Base-by-base conservation (phyloP, 2,329 filamentous ascomycete species). In the Remersonia thermophila region DNA sequence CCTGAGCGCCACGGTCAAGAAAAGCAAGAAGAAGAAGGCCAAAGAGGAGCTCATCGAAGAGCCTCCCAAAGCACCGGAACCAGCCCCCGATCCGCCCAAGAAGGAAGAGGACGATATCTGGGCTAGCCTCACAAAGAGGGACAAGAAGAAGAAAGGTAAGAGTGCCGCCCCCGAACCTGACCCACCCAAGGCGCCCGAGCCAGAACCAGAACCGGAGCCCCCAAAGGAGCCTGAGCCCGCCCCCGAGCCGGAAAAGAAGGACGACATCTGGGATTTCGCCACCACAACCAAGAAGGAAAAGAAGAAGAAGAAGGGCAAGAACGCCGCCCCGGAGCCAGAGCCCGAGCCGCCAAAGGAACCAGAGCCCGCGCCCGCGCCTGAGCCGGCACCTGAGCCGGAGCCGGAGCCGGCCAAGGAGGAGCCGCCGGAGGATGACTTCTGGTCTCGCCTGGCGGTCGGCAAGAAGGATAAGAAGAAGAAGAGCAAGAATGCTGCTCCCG, bases 101-200 rank as follows among this genome's bases (percentile, higher is more conserved):
- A 58, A 48, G 49, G 46, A 49, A 28, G 49, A 50, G 12, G 48
- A 53, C 28, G 40, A 50, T 32, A 37, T 47, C 25, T 55, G 51
- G 55, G 53, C 30, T 18, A 18, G 20, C 9, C 20, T 23, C 12
- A 23, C 20, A 5, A 23, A 23, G 44, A 44, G 48, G n/a, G 49
- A 50, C 18, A 46, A 44, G 23, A 49, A 42, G 31, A 45, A 41
- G 20, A 35, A 29, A 29, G 27, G 25, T 13, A 42, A 44, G 28
- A 30, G n/a, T 38, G 44, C 41, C 12, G 10, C 27, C n/a, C 12
- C 27, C 12, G 27, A 29, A 29, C 27, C 12, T n/a, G 12, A n/a
- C 27, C 27, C 27, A 9, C 12, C 27, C 7, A 3, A n/a, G 27
- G 12, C 27, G 10, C n/a, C 27, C 27, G 12, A n/a, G 27, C 27